Evolutionary conservation across 257 asterid species (phyloP), one percentile per base, ranked within the genome.

Genomic region (Anisodus acutangulus): DNA sequence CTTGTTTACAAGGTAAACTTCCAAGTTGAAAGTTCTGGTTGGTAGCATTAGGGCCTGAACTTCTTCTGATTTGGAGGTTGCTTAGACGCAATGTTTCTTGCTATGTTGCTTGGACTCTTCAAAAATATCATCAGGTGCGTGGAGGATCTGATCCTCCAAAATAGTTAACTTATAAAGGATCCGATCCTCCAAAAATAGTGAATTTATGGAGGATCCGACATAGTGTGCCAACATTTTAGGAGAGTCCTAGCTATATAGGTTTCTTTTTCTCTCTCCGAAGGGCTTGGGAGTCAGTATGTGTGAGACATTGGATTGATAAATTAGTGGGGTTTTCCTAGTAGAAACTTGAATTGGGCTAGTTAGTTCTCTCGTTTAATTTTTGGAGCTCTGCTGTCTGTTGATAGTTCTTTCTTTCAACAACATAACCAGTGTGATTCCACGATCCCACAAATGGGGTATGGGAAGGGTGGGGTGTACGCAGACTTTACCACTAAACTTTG

Each of bases 1-100:
- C 93, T 89, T 51, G 91, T 90, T 57, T 90, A 88, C 89, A 87
- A 88, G 91, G 91, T 88, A 87, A 60, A 58, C 53, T 79, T 53
- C 43, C 37, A 7, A 58, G 57, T 76, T 31, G n/a, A 43, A 26
- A 8, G 37, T 9, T 60, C 7, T 17, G 68, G 68, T 19, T 8
- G 10, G 37, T 26, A 60, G 68, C 68, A 60, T 22, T 19, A 60
- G 13, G 11, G 37, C 68, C 35, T 60, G 68, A 60, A 60, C 66
- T 59, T 59, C 31, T 26, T 26, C 64, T 58, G 26, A 9, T 58
- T 51, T 58, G 64, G 64, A 58, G 26, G 22, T 58, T 16, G 9
- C 66, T 59, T 59, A 17, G 13, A 60, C 3, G 68, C 37, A 0
- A 37, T 8, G 70, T 26, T 54, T 26, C 45, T 41, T 41, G 45